Evolutionary conservation across 305 asterid genomes (phyloP).

Genomic region (Fraxinus platypoda): DNA sequence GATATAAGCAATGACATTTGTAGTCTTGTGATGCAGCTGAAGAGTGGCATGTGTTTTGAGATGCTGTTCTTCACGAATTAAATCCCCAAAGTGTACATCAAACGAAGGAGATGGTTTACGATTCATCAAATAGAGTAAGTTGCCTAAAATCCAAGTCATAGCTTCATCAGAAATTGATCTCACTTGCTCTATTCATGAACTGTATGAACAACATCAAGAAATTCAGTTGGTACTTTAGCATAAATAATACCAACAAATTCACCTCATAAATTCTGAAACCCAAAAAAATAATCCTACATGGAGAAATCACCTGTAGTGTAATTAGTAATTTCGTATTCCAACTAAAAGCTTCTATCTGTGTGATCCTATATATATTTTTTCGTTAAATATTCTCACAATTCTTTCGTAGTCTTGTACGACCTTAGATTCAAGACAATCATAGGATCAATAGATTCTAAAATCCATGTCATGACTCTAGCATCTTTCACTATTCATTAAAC

Average conservation of each 20-base stretch:
- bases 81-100: no score
- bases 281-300: no score
- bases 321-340: conserved; percentile 4
- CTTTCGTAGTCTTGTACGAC: background rate
- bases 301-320: background rate
- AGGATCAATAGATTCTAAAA: no score
- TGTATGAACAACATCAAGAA: background rate
- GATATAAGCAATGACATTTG: no score
- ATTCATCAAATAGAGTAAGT: background rate
- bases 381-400: background rate
- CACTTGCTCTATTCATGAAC: background rate
- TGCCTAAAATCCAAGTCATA: background rate
- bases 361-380: background rate
- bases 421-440: no score
- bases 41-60: no score
- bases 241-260: no score
- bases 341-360: background rate
- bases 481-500: background rate
- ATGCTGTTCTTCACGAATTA: no score
- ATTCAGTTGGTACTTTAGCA: no score
- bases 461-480: background rate
- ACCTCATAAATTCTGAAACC: no score
- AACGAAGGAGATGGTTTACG: no score
- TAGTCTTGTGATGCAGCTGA: no score
- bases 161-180: background rate